Conservation (phyloP, 768 basidiomycete genomes). For the Russula ochroleuca region DNA sequence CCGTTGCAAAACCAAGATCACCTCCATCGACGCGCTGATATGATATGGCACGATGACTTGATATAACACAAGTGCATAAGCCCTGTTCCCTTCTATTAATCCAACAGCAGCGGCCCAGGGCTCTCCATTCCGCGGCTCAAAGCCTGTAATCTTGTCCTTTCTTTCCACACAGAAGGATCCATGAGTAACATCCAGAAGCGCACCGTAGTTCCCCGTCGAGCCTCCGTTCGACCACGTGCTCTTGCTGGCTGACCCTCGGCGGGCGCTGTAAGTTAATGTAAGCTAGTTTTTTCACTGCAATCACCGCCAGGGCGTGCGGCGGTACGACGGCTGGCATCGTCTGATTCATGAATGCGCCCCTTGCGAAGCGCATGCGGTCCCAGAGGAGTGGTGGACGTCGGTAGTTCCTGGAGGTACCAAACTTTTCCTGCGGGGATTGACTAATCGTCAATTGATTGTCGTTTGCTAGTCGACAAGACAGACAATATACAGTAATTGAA, state of each 20-base stretch:
- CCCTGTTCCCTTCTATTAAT: not conserved
- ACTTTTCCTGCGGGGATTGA: not conserved
- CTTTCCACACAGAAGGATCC: not conserved
- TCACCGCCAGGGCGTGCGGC: not conserved
- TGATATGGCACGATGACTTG: too few species aligned
- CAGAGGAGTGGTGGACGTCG: not conserved
- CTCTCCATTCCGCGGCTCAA: not conserved
- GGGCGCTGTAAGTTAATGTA: not conserved
- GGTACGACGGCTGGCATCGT: not conserved
- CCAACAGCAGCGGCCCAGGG: not conserved
- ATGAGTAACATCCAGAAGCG: not conserved
- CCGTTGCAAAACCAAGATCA: not conserved
- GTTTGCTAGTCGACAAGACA: not conserved
- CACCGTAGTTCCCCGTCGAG: not conserved
- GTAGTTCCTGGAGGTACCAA: not conserved
- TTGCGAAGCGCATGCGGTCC: not conserved
- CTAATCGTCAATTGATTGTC: not conserved
- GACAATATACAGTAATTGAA: not conserved
- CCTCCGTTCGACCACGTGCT: not conserved
- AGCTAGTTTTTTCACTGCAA: not conserved
- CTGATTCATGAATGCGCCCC: not conserved
- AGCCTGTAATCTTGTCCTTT: too few species aligned
- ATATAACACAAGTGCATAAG: too few species aligned
- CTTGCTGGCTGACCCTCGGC: not conserved
- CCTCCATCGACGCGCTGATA: not conserved